Evolutionary conservation across 306 rosid species (phyloP).

Genomic region (Cicer chorassanicum): DNA sequence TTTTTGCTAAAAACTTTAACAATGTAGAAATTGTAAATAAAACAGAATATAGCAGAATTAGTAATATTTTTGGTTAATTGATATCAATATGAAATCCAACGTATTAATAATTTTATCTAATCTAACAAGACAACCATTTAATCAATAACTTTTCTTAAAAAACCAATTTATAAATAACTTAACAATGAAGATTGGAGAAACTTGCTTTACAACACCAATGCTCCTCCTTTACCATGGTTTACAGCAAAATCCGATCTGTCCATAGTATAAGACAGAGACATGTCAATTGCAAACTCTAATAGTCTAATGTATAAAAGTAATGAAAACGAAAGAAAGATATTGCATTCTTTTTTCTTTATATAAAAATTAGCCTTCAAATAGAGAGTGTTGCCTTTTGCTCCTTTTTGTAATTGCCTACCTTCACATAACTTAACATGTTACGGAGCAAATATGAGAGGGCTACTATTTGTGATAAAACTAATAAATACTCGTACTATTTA

Average conservation of each 20-base stretch:
- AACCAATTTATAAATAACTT: not conserved
- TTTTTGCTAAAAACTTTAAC: too few species aligned
- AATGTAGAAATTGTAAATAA: too few species aligned
- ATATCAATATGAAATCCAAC: too few species aligned
- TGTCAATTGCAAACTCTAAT: not conserved
- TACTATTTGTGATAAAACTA: too few species aligned
- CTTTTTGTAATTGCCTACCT: not conserved
- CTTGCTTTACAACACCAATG: conserved; percentile 38
- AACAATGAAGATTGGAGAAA: not conserved
- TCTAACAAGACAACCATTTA: too few species aligned
- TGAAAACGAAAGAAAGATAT: not conserved
- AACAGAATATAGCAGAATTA: too few species aligned
- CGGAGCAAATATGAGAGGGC: too few species aligned
- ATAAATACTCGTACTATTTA: too few species aligned
- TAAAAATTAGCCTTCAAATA: not conserved
- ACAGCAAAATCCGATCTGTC: conserved; percentile 31
- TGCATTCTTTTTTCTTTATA: conserved; percentile 4
- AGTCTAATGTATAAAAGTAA: not conserved
- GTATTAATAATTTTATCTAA: too few species aligned
- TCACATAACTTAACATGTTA: not conserved
- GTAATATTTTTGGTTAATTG: too few species aligned
- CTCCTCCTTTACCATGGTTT: not conserved
- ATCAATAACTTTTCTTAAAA: too few species aligned
- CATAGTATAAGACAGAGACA: conserved; percentile 3
- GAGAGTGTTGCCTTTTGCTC: not conserved